Base-by-base conservation (phyloP, 1,139 yeast genomes). In the Kodamaea arcana region DNA sequence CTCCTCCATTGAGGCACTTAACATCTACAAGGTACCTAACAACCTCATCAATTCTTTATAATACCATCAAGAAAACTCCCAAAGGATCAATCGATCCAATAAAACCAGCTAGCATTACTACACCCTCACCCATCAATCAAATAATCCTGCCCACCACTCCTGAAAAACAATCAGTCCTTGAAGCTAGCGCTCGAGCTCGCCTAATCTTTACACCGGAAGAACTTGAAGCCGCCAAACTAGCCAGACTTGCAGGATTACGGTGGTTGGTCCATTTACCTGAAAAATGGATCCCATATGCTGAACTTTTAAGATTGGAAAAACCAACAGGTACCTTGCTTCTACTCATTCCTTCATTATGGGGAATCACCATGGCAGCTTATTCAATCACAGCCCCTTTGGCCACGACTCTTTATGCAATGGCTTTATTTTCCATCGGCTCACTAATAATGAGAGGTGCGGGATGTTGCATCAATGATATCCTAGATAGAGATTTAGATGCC, bases 361-460 rank as follows among this genome's bases (percentile, higher is more conserved):
- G 86, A 16, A 80, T 83, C 36, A 74, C 86, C 1, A 83, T 92
- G 82, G 97, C 96, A 0, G 92, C 95, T 0, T 82, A 72, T 46
- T 69, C 80, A 43, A 62, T 83, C 0, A 60, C 73, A 1, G 95
- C 95, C 0, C 81, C 96, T 0, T 36, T 85, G 3, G 48, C 76
- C 0, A 72, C 80, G 1, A 78, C 90, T 0, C 41, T 72, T 1
- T 69, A 72, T 45, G 83, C 81, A 47, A 54, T 83, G 26, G 67
- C 71, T 0, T 63, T 90, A 18, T 92, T 90, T 52, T 79, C 92
- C 1, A 65, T 81, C 3, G 99, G 99, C 10, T 78, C 97, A 0
- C 53, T 90, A 27, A 70, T 90, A 12, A 92, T 94, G 96, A 75
- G 99, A 58, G 97, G 97, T 26, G 97, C 97, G 2, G 99, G 98